Evolutionary conservation across 345 rosid species (phyloP).

Genomic region (Corymbia maculata): DNA sequence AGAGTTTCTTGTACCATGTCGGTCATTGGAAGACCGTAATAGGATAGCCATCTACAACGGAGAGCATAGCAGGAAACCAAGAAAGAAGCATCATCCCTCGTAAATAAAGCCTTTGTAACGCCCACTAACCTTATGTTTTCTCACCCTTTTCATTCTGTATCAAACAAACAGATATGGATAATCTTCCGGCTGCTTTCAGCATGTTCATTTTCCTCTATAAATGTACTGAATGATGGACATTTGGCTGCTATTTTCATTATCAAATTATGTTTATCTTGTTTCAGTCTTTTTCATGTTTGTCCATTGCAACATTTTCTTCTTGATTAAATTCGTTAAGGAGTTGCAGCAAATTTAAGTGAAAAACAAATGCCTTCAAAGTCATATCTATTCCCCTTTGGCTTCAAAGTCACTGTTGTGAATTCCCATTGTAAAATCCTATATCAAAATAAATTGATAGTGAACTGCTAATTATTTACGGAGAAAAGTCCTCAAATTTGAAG

Average conservation of each 20-base stretch:
- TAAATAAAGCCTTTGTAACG: not conserved
- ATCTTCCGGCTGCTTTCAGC: too few relatives aligned
- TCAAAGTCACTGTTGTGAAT: conserved; percentile 2
- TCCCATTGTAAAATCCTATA: not conserved
- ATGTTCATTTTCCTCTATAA: too few relatives aligned
- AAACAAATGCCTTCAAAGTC: too few relatives aligned
- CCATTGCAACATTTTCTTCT: too few relatives aligned
- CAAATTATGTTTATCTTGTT: not conserved
- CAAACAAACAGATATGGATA: too few relatives aligned
- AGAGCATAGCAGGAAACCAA: not conserved
- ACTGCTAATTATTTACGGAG: conserved; percentile 23
- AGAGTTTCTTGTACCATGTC: not conserved
- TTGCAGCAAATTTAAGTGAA: too few relatives aligned
- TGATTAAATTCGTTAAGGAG: too few relatives aligned
- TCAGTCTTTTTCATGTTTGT: too few relatives aligned
- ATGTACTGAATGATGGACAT: not conserved
- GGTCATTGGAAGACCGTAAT: not conserved
- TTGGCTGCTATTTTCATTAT: not conserved
- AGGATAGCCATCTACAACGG: not conserved
- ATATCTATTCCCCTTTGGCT: not conserved
- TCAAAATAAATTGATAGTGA: too few relatives aligned
- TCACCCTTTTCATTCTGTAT: not conserved
- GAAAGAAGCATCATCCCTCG: not conserved
- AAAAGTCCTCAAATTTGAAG: too few relatives aligned
- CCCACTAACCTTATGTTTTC: not conserved